phyloP scores from a whole-genome alignment of 2,329 filamentous ascomycete genomes.

The Herpotrichia juniperi region DNA sequence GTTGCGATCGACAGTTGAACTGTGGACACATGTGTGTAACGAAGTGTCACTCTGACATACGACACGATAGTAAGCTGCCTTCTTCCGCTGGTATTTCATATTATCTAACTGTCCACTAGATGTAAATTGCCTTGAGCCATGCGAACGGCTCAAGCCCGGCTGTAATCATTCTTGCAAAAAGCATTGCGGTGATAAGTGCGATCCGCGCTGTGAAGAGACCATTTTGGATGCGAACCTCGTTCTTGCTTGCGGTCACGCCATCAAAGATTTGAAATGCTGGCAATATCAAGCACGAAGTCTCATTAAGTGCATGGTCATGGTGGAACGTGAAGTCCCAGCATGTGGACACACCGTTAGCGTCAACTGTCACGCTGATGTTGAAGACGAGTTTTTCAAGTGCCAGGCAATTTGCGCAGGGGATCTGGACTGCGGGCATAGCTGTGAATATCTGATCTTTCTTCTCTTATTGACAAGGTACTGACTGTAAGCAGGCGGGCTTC shows the following conservation, averaged over 20 bases:
- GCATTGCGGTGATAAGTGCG: slow-evolving; percentile 54
- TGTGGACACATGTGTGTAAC: slow-evolving; percentile 58
- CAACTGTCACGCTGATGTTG: slow-evolving; percentile 10
- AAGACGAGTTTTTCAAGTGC: slow-evolving; percentile 10
- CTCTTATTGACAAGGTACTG: no score
- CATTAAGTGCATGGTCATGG: slow-evolving; percentile 9
- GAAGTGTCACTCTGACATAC: slow-evolving; percentile 55
- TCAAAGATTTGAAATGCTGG: slow-evolving; percentile 16
- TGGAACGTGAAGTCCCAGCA: slow-evolving; percentile 7
- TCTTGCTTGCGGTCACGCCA: slow-evolving; percentile 53
- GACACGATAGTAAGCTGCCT: slow-evolving; percentile 47
- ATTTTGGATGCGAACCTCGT: slow-evolving; percentile 19
- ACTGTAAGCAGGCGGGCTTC: no score
- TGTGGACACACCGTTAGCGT: slow-evolving; percentile 9
- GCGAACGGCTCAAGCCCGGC: slow-evolving; percentile 48
- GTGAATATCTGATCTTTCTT: slow-evolving; percentile 52
- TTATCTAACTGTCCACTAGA: slow-evolving; percentile 29
- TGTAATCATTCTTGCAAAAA: slow-evolving; percentile 55
- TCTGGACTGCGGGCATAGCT: slow-evolving; percentile 19
- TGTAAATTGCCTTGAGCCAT: slow-evolving; percentile 54
- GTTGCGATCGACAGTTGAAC: slow-evolving; percentile 9
- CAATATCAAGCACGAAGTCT: slow-evolving; percentile 7
- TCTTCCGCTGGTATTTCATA: background rate
- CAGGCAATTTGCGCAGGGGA: slow-evolving; percentile 3
- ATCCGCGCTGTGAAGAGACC: slow-evolving; percentile 37